A percentile compares a stretch with the other conserved stretches of the same genome.
Conservation (phyloP, 352 stramenopile genomes). For the Globisporangium polare region DNA sequence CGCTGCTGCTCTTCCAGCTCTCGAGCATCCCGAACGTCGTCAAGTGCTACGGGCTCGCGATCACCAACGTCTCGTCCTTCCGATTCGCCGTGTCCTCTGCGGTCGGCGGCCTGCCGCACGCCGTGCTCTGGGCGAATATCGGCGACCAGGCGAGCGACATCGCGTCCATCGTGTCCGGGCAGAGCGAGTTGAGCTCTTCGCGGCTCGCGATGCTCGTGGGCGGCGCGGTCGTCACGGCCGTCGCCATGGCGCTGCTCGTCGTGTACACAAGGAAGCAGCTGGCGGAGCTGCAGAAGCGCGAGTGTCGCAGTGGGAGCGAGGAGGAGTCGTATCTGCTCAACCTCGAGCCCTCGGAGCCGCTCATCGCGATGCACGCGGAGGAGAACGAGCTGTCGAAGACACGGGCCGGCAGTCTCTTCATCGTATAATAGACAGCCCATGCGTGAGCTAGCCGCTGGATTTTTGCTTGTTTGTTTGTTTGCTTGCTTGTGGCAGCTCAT, state of each 20-base stretch:
- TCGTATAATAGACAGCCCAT: slow-evolving; percentile 3
- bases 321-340: slow-evolving; percentile 25
- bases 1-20: slow-evolving; percentile 70
- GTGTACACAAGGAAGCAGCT: slow-evolving; percentile 68
- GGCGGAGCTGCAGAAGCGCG: slow-evolving; percentile 51
- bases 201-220: slow-evolving; percentile 42
- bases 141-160: slow-evolving; percentile 68
- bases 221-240: slow-evolving; percentile 36
- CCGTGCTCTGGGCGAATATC: slow-evolving; percentile 70
- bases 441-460: neutral
- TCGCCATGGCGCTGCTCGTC: slow-evolving; percentile 54
- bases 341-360: slow-evolving; percentile 10
- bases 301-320: slow-evolving; percentile 50
- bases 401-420: slow-evolving; percentile 20
- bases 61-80: slow-evolving; percentile 54
- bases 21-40: slow-evolving; percentile 78
- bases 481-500: neutral
- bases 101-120: slow-evolving; percentile 51
- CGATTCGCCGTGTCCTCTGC: slow-evolving; percentile 58
- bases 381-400: slow-evolving; percentile 20
- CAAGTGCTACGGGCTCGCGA: slow-evolving; percentile 75
- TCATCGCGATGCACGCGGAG: slow-evolving; percentile 10
- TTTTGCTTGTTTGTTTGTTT: too few relatives aligned
- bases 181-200: slow-evolving; percentile 40
- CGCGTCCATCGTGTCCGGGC: slow-evolving; percentile 44